Base-by-base conservation (phyloP, 2,329 filamentous ascomycete species). In the Penicillium sumatraense region DNA sequence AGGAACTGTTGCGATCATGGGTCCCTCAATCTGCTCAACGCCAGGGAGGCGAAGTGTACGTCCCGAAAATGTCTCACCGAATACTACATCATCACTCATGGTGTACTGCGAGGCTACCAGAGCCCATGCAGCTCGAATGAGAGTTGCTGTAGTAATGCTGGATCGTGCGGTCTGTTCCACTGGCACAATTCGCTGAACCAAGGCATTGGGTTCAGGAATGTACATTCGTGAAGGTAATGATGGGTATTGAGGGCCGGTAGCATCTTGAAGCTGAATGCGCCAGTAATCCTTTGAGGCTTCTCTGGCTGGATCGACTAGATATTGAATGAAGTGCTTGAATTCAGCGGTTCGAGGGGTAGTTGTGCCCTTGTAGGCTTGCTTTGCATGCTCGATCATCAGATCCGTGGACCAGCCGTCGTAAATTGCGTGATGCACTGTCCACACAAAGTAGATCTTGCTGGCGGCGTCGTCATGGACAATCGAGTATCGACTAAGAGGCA, bases 351-450 rank as follows among this genome's bases (percentile, higher is more conserved):
- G 23, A 18, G 60, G 40, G n/a, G 61, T 41, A 6, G 49, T 45
- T 14, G 62, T 52, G 1, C 36, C 49, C 18, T 63, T 51, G 47
- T 69, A 60, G 3, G 62, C 62, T 5, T 68, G 59, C 29, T 59
- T 64, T 31, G 72, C 66, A 40, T 68, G 55, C 9, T 72, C 62
- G 4, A 74, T 59, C 14, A 74, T 67, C 9, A 72, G 50, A 8
- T 71, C 68, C 45, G 70, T 65, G 5, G 54, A 41, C 49, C 49
- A 52, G 16, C 49, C 54, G 21, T 56, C 54, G 16, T 49, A 81
- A 5, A 82, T 66, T 8, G 75, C 78, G 53, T 82, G 80, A 56
- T 81, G 80, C 51, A 80, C 72, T 0, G 79, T 80, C 68, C 77
- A 78, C 18, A 80, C 72, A 46, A 82, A 73, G 49, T 78, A 71